phyloP scores from a whole-genome alignment of 805 yeast species.

The Metschnikowia kunwiensis region DNA sequence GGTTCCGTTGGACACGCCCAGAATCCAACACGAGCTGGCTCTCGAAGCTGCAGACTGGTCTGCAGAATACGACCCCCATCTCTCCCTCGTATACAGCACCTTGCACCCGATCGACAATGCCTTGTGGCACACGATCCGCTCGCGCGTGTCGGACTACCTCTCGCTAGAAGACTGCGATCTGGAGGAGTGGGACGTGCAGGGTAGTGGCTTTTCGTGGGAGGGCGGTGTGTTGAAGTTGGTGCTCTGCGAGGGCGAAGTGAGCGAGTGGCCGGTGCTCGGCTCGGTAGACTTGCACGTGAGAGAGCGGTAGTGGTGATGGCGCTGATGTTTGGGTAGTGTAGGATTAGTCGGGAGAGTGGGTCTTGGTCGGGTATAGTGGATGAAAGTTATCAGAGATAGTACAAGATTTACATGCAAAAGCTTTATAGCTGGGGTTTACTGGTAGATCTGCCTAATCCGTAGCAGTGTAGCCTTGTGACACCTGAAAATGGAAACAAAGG shows the following conservation, averaged over 20 bases:
- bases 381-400: no score
- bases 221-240: conserved; percentile 68
- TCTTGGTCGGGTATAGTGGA: no score
- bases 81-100: conserved; percentile 67
- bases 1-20: conserved; percentile 27
- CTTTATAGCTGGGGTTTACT: no score
- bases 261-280: conserved; percentile 66
- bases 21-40: conserved; percentile 44
- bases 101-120: conserved; percentile 67
- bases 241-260: conserved; percentile 67
- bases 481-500: no score
- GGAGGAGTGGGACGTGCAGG: conserved; percentile 26
- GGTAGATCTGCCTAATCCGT: no score
- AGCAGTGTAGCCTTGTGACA: no score
- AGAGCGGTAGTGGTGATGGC: no score
- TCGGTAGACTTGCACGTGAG: conserved; percentile 39
- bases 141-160: conserved; percentile 63
- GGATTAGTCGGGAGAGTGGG: neutral
- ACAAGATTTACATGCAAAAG: no score
- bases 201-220: conserved; percentile 54
- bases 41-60: conserved; percentile 52
- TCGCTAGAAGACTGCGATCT: conserved; percentile 45
- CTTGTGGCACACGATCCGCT: conserved; percentile 56
- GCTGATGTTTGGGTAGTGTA: no score
- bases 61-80: conserved; percentile 64